Conservation (phyloP, 1,284 basidiomycete genomes). For the Amylostereum chailletii region DNA sequence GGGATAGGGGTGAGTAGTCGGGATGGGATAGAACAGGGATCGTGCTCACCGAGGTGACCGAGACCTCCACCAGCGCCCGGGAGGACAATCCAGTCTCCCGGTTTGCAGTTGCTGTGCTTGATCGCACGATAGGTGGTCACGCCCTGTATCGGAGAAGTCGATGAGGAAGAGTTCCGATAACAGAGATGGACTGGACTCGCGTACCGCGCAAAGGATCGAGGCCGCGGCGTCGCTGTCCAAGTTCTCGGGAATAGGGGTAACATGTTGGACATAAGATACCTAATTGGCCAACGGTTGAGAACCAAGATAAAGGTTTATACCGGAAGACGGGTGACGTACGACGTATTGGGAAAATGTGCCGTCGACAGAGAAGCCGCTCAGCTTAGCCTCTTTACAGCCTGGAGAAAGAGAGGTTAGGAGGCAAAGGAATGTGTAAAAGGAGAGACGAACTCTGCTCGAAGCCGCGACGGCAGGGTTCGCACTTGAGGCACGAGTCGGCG, state of each 20-base stretch:
- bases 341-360: conserved; percentile 83
- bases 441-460: conserved; percentile 54
- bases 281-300: conserved; percentile 22
- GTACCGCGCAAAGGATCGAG: conserved; percentile 74
- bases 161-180: neutral
- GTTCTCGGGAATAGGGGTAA: conserved; percentile 69
- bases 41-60: conserved; percentile 47
- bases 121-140: conserved; percentile 81
- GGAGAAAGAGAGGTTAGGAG: neutral
- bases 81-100: conserved; percentile 79
- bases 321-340: conserved; percentile 25
- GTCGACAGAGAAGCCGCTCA: conserved; percentile 70
- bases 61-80: conserved; percentile 74
- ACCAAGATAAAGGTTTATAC: conserved; percentile 13
- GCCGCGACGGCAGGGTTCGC: conserved; percentile 69
- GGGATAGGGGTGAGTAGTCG: conserved; percentile 9
- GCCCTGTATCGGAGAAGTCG: conserved; percentile 32
- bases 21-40: neutral
- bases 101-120: conserved; percentile 60
- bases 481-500: conserved; percentile 41
- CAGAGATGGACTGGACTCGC: conserved; percentile 15
- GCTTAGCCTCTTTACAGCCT: conserved; percentile 56
- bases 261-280: conserved; percentile 58
- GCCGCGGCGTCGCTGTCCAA: conserved; percentile 66
- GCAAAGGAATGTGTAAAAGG: neutral